Evolutionary conservation across 129 eudicot genomes (phyloP).

Genomic region (Lactuca sativa): DNA sequence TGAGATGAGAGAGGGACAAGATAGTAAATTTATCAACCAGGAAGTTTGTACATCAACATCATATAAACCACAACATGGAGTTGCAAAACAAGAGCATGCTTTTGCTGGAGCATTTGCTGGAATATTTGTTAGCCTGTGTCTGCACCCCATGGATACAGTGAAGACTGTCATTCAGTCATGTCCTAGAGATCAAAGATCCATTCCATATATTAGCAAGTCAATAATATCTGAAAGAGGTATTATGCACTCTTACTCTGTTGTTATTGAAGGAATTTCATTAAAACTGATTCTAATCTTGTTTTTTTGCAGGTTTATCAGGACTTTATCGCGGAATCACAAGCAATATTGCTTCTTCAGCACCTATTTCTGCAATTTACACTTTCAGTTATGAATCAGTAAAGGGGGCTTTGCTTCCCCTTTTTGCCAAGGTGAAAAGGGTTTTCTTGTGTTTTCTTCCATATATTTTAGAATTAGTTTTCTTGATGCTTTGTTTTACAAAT

Average conservation of each 20-base stretch:
- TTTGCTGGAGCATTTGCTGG: slow-evolving; percentile 98
- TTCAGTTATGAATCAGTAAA: slow-evolving; percentile 94
- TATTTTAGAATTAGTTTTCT: neutral
- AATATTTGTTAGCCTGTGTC: slow-evolving; percentile 79
- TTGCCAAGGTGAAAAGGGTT: slow-evolving; percentile 59
- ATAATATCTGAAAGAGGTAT: slow-evolving; percentile 87
- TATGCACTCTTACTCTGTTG: neutral
- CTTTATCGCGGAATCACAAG: slow-evolving; percentile 91
- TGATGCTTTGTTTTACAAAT: neutral
- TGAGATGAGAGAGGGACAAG: slow-evolving; percentile 32
- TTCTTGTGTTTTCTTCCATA: neutral
- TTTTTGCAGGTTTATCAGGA: slow-evolving; percentile 61
- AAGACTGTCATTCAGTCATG: slow-evolving; percentile 91
- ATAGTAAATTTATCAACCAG: slow-evolving; percentile 8
- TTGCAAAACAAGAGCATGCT: slow-evolving; percentile 91
- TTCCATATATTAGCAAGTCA: slow-evolving; percentile 56
- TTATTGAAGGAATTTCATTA: slow-evolving; percentile 6
- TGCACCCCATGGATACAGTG: slow-evolving; percentile 93
- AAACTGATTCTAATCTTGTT: slow-evolving; percentile 12
- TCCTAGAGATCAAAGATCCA: slow-evolving; percentile 56
- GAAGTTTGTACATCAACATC: slow-evolving; percentile 25
- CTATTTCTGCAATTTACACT: slow-evolving; percentile 94
- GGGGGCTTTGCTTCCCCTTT: slow-evolving; percentile 73
- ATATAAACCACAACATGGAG: slow-evolving; percentile 34
- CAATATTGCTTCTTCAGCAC: slow-evolving; percentile 90